phyloP scores from a whole-genome alignment of 768 basidiomycete species.

The Termitomyces eurrhizus region DNA sequence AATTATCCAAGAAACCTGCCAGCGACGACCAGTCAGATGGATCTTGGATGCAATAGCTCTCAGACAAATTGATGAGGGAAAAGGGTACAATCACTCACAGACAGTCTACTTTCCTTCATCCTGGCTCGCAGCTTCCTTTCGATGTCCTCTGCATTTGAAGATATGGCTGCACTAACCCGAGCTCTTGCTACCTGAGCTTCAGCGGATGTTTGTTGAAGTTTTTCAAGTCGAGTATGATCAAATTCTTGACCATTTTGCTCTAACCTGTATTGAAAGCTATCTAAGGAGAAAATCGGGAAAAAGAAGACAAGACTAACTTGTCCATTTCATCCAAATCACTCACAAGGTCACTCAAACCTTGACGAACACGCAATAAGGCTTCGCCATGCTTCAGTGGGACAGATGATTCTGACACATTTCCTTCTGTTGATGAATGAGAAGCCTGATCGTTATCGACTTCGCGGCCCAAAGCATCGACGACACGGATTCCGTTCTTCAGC shows the following conservation, averaged over 20 bases:
- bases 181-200: slow-evolving; percentile 39
- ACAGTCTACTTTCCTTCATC: slow-evolving; percentile 30
- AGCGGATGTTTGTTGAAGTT: slow-evolving; percentile 14
- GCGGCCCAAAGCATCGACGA: slow-evolving; percentile 69
- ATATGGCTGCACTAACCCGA: slow-evolving; percentile 36
- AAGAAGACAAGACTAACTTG: slow-evolving; percentile 34
- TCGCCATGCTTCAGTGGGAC: slow-evolving; percentile 38
- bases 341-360: slow-evolving; percentile 53
- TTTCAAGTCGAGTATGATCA: slow-evolving; percentile 27
- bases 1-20: slow-evolving; percentile 27
- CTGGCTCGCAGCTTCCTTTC: slow-evolving; percentile 30
- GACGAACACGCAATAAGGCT: slow-evolving; percentile 53
- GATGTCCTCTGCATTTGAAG: slow-evolving; percentile 35
- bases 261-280: slow-evolving; percentile 16
- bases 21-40: slow-evolving; percentile 17
- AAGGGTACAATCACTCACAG: slow-evolving; percentile 29
- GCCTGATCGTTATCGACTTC: slow-evolving; percentile 38
- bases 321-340: slow-evolving; percentile 56
- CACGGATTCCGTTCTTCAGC: slow-evolving; percentile 42
- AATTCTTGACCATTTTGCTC: slow-evolving; percentile 34
- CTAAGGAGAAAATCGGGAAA: slow-evolving; percentile 4
- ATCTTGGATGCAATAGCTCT: slow-evolving; percentile 9
- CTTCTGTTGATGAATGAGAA: slow-evolving; percentile 4
- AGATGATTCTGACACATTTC: slow-evolving; percentile 17
- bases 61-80: background rate